Base-by-base conservation (phyloP, 805 yeast species). In the Saccharomycopsis schoenii region DNA sequence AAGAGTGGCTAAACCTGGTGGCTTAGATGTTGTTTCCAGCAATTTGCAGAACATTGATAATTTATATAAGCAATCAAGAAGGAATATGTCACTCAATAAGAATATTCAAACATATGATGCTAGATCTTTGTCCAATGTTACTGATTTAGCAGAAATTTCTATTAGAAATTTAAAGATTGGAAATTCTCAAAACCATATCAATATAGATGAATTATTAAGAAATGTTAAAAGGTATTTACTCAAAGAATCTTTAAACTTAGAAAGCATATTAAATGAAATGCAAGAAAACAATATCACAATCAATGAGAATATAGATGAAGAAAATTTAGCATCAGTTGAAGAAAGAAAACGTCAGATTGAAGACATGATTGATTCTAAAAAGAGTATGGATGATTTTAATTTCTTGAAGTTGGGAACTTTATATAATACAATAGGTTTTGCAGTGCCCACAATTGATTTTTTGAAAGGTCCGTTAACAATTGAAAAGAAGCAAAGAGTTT, bases 391-490 rank as follows among this genome's bases (percentile, higher is more conserved):
- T 37, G 75, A 76, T 21, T 77, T 77, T 64, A 79, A 86, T 68
- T 86, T 92, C 89, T 70, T 80, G 43, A 74, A 76, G 58, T 68
- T 86, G 25, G 92, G 91, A 0, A 70, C 80, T 1, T 68, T 83
- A 37, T 81, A 76, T 65, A 72, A 78, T 63, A 70, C 76, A 62
- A 68, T 78, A 40, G 80, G 86, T 60, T 68, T 68, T 2, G 76
- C 78, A 57, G 77, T 87, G 0, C 71, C 77, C 0, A 78, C 82
- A 0, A 73, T 77, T 21, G 88, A 85, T 64, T 88, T 86, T 68
- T 71, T 89, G 63, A 73, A 84, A 59, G 96, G 96, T 0, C 91
- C 96, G 0, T 72, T 89, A 51, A 83, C 80, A 17, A 75, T 85
- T 1, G 86, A 85, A 64, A 79, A 81, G 64, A 82, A 79, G 66